phyloP scores from a whole-genome alignment of 345 rosid genomes.

The Adansonia digitata region DNA sequence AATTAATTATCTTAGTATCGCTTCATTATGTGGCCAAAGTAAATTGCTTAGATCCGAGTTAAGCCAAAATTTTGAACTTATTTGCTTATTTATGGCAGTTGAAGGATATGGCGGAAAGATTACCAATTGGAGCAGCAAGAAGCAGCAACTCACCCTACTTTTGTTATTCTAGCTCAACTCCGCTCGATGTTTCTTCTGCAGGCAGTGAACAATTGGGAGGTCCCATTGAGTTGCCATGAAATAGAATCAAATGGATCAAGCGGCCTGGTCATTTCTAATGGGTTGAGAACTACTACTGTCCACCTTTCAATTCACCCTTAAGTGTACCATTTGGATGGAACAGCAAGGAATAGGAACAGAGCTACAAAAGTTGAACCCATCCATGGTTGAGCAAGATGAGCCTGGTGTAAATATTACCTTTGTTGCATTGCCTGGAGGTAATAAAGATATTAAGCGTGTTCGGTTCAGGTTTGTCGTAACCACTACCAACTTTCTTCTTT shows the following conservation, averaged over 20 bases:
- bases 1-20: no score
- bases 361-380: conserved; percentile 37
- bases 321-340: conserved; percentile 36
- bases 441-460: conserved; percentile 70
- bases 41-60: neutral
- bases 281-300: conserved; percentile 29
- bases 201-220: conserved; percentile 28
- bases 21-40: neutral
- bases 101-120: conserved; percentile 76
- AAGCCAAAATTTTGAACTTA: neutral
- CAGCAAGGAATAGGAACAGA: conserved; percentile 33
- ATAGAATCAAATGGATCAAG: conserved; percentile 32
- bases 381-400: conserved; percentile 70
- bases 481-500: neutral
- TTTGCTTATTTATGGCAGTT: conserved; percentile 32
- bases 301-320: conserved; percentile 30
- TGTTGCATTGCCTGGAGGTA: conserved; percentile 59
- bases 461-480: conserved; percentile 59
- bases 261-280: conserved; percentile 31
- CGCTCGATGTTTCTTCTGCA: conserved; percentile 27
- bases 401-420: conserved; percentile 75
- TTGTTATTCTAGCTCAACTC: conserved; percentile 29
- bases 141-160: conserved; percentile 30
- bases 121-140: conserved; percentile 42
- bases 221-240: conserved; percentile 25